Percentiles rank a stretch among this genome's conserved stretches.
phyloP scores from a whole-genome alignment of 2,329 filamentous ascomycete genomes.

The Fusarium sp. region DNA sequence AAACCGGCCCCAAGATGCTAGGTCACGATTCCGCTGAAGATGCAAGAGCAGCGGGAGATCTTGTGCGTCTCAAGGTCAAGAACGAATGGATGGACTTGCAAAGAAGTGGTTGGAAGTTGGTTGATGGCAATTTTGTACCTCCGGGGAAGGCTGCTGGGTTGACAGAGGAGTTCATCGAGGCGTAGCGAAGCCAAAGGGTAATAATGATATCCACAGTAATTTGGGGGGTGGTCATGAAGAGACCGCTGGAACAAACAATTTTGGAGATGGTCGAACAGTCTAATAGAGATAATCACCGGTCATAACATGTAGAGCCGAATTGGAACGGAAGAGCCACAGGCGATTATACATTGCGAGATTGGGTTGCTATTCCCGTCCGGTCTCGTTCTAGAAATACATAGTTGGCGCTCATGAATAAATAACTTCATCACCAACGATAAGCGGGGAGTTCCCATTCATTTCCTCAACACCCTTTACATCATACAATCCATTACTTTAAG shows the following conservation, averaged over 20 bases:
- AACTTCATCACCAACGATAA: constrained; percentile 49
- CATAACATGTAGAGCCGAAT: neutral
- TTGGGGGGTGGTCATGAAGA: neutral
- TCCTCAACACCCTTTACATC: constrained; percentile 35
- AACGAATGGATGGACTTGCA: constrained; percentile 77
- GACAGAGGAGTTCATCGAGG: constrained; percentile 56
- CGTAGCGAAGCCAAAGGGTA: neutral
- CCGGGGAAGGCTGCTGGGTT: constrained; percentile 50
- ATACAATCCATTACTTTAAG: constrained; percentile 43
- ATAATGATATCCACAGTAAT: neutral
- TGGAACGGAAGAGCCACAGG: constrained; percentile 10
- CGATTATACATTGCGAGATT: constrained; percentile 43
- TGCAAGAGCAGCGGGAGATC: constrained; percentile 86
- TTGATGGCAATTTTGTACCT: constrained; percentile 60
- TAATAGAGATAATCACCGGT: neutral
- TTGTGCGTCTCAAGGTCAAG: constrained; percentile 78
- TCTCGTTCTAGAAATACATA: constrained; percentile 54
- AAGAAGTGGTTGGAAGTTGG: constrained; percentile 73
- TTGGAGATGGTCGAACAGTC: neutral
- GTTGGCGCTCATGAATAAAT: constrained; percentile 45
- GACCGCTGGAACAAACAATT: neutral
- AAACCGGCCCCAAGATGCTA: constrained; percentile 58
- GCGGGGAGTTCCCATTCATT: constrained; percentile 51
- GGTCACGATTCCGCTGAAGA: constrained; percentile 97
- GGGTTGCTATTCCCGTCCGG: constrained; percentile 40